phyloP scores from a whole-genome alignment of 441 rosid species.

The Adansonia rubrostipa region DNA sequence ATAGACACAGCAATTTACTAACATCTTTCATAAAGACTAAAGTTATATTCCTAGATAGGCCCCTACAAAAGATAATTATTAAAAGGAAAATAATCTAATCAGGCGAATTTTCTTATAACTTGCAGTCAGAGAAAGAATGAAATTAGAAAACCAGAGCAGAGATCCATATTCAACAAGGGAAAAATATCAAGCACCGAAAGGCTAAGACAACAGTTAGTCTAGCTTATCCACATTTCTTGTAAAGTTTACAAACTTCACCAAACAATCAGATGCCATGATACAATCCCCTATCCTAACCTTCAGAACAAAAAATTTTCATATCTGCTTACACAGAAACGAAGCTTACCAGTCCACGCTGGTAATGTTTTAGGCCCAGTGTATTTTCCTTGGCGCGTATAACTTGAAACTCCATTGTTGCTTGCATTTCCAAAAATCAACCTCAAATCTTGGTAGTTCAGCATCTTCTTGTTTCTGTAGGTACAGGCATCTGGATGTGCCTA shows the following conservation, averaged over 20 bases:
- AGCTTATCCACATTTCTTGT: slow-evolving; percentile 16
- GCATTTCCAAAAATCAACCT: slow-evolving; percentile 44
- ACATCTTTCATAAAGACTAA: neutral
- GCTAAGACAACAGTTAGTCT: neutral
- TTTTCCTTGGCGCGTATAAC: slow-evolving; percentile 29
- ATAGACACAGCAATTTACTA: neutral
- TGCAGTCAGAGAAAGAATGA: slow-evolving; percentile 8
- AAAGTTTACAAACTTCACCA: slow-evolving; percentile 2
- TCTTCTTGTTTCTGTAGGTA: slow-evolving; percentile 42
- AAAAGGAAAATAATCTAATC: neutral
- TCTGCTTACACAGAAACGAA: slow-evolving; percentile 8
- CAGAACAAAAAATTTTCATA: neutral
- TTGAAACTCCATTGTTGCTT: slow-evolving; percentile 32
- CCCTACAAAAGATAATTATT: slow-evolving; percentile 13
- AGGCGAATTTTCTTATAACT: neutral
- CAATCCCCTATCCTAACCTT: neutral
- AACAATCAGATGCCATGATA: slow-evolving; percentile 12
- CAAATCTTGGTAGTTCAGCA: slow-evolving; percentile 50
- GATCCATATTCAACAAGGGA: slow-evolving; percentile 14
- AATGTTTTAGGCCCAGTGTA: slow-evolving; percentile 30
- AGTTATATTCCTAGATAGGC: slow-evolving; percentile 6
- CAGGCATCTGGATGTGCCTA: slow-evolving; percentile 49
- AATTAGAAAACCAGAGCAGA: slow-evolving; percentile 7
- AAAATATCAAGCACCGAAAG: neutral
- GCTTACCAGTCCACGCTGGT: slow-evolving; percentile 37